Evolutionary conservation across 768 basidiomycete genomes (phyloP), one percentile per base, ranked within the genome.

Genomic region (Epithele typhae): DNA sequence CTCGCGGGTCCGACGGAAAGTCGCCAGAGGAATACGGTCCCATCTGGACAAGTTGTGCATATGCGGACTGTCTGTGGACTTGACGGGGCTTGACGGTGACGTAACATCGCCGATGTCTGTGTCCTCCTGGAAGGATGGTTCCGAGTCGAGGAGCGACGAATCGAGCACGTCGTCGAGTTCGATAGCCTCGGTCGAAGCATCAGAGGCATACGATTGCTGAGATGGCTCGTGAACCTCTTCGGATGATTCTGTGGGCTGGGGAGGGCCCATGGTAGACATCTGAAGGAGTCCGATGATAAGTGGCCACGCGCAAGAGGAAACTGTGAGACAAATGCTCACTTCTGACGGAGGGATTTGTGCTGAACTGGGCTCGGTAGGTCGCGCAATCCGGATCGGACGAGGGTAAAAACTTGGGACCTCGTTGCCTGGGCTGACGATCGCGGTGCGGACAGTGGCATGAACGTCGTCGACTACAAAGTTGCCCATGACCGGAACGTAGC

Each of bases 131-230:
- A 38, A 37, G 32, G 37, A 27, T 68, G 73, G 53, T 40, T 82
- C 82, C 0, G 75, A 72, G 54, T 81, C 81, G 17, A 89, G 68
- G 64, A 85, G 79, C 0, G 87, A 82, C 1, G 81, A 73, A 46
- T 91, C 85, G 27, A 91, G 71, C 15, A 91, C 87, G 55, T 91
- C 88, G 55, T 87, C 79, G 18, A 91, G 73, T 50, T 77, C 75
- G 36, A 85, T 78, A 10, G 78, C 70, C 48, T 81, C 76, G 12
- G 78, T 66, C 21, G 75, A 68, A 22, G 63, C 59, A 21, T 71
- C 68, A 3, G 70, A 63, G 15, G 65, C 64, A 30, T 61, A 61
- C 40, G 60, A 63, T 38, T 64, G 58, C 32, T 54, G 57, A 9
- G 55, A 55, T 1, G 43, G 46, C 25, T 23, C 46, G 12, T 59